Percentiles rank a stretch among this genome's conserved stretches.
These are phyloP conservation scores for Sophora flavescens DNA, from an alignment of 306 rosid species.

Conservation along the genomic window DNA sequence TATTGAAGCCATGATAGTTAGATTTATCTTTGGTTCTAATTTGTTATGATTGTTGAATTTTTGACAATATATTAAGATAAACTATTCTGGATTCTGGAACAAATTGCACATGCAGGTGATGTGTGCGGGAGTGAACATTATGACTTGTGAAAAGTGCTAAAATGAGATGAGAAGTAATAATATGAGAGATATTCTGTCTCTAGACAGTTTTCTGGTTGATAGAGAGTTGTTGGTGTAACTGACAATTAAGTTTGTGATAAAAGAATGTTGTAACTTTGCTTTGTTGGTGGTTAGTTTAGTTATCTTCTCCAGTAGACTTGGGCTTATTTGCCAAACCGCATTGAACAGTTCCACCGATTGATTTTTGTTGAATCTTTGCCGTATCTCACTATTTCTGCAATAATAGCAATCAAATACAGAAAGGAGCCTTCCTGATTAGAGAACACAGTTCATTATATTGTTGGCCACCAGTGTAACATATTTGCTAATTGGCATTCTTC, in stretches of 20 bases:
- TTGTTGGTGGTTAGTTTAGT: background rate
- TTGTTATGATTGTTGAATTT: conserved; percentile 13
- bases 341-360: background rate
- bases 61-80: conserved; percentile 8
- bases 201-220: background rate
- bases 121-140: background rate
- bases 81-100: background rate
- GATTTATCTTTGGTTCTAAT: background rate
- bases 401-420: background rate
- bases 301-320: background rate
- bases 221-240: background rate
- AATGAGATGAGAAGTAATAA: background rate
- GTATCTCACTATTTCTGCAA: background rate
- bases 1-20: conserved; percentile 2
- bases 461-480: background rate
- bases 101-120: background rate
- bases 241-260: background rate
- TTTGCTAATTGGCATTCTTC: background rate
- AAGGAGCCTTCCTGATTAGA: background rate
- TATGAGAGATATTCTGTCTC: background rate
- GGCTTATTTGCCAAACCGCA: background rate
- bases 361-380: no score
- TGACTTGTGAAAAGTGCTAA: conserved; percentile 1
- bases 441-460: background rate
- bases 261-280: background rate